Percentiles rank a stretch among this genome's conserved stretches.
Evolutionary conservation across 2,329 filamentous ascomycete genomes (phyloP).

Genomic region (Fusarium abutilonis): DNA sequence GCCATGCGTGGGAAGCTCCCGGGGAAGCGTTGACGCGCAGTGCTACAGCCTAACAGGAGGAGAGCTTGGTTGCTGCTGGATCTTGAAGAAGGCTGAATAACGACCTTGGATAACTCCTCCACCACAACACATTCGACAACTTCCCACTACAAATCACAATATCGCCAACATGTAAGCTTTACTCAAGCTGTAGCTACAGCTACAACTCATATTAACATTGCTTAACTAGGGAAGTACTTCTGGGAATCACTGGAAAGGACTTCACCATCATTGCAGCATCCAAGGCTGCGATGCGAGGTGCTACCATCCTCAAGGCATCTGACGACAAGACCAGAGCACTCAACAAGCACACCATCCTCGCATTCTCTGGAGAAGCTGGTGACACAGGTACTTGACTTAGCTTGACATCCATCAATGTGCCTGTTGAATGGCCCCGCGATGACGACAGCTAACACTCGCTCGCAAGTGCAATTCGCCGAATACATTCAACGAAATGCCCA

Average conservation of each 20-base stretch:
- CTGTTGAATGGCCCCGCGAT: slow-evolving; percentile 11
- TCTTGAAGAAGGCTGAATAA: slow-evolving; percentile 41
- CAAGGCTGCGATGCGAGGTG: slow-evolving; percentile 97
- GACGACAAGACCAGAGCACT: slow-evolving; percentile 96
- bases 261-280: slow-evolving; percentile 98
- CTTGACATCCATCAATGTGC: slow-evolving; percentile 9
- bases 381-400: slow-evolving; percentile 75
- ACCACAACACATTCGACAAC: slow-evolving; percentile 30
- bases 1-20: slow-evolving; percentile 35
- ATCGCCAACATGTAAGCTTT: slow-evolving; percentile 43
- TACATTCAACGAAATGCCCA: slow-evolving; percentile 99
- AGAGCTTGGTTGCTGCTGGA: slow-evolving; percentile 43
- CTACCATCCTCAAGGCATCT: slow-evolving; percentile 90
- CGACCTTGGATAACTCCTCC: slow-evolving; percentile 32
- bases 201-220: slow-evolving; percentile 25
- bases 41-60: slow-evolving; percentile 51
- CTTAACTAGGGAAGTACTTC: slow-evolving; percentile 84
- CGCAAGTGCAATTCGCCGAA: slow-evolving; percentile 96
- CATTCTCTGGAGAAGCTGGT: slow-evolving; percentile 94
- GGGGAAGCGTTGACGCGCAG: slow-evolving; percentile 50
- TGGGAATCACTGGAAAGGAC: slow-evolving; percentile 99
- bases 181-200: slow-evolving; percentile 20
- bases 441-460: slow-evolving; percentile 38
- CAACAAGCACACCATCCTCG: slow-evolving; percentile 94
- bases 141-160: slow-evolving; percentile 25